Base-by-base conservation (phyloP, 139 green algal species). In the Volvox reticuliferus region DNA sequence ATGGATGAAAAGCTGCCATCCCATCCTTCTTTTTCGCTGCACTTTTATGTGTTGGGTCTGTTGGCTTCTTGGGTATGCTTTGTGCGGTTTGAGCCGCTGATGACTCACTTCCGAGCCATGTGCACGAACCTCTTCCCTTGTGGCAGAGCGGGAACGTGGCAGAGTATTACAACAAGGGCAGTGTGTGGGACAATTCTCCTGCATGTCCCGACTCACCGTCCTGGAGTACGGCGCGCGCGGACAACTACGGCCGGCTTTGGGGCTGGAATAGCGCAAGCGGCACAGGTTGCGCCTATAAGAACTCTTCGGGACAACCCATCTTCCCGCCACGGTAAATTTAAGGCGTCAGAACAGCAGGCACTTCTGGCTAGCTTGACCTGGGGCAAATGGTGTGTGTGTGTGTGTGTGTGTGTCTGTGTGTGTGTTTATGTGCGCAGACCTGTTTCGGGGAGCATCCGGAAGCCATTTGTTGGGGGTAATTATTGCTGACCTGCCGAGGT, bases 221-320 rank as follows among this genome's bases (percentile, higher is more conserved):
- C 21, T 75, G 68, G 65, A 89, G 84, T 22, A 93, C 73, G 26
- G 82, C 90, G 19, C 86, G 89, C 6, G 50, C 76, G 9, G 91
- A 93, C 63, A 92, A 82, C 24, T 77, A 87, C 6, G 91, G 91
- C 5, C 62, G 91, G 12, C 87, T 93, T 18, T 93, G 87, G 91
- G 91, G 91, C 18, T 93, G 87, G 87, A 62, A 91, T 44, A 28
- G 28, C 69, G 28, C 9, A 0, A 20, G 12, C 12, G 2, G 2
- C 0, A 30, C 73, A 1, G 13, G 19, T 6, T 90, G 86, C 30
- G 86, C 86, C 0, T 90, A 84, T 75, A 90, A 90, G 69, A 75
- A 90, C 32, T 73, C 12, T 6, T 18, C 50, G 2, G 86, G 86
- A 6, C 14, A 62, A n/a, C 5, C 86, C 9, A 36, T 90, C 1